Base-by-base conservation (phyloP, 805 yeast species). In the Osmozyma mogii region DNA sequence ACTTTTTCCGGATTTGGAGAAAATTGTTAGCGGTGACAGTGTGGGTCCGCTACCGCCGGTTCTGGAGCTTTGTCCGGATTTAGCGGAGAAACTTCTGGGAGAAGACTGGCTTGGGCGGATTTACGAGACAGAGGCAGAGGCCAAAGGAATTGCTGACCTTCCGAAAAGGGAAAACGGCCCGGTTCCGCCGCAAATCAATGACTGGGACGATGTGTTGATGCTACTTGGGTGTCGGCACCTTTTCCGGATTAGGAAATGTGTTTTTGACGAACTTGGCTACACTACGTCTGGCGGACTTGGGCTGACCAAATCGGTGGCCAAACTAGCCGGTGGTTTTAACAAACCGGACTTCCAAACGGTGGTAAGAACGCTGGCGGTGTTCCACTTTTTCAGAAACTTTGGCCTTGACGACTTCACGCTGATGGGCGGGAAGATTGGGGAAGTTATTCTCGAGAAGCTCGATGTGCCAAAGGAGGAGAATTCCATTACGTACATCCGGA, bases 271-370 rank as follows among this genome's bases (percentile, higher is more conserved):
- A 15, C 56, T 89, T 24, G 80, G 82, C 3, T 92, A 84, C 48
- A 84, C 89, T 0, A 85, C 96, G 0, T 87, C 96, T 0, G 88
- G 94, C 13, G 98, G 98, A 0, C 54, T 92, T 1, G 81, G 83
- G 0, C 61, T 79, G 10, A 82, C 76, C 25, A 85, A 85, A 50
- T 73, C 78, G 2, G 52, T 88, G 9, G 87, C 96, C 1, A 92
- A 92, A 49, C 55, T 92, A 9, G 96, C 94, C 1, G 84, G 94
- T 11, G 94, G 87, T 6, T 78, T 65, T 45, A 68, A 70, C 28
- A 92, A 92, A 45, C 98, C 98, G 0, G 75, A 84, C 49, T 74
- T 77, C 24, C 97, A 92, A 50, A 84, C 96, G 0, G 65, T 84
- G 3, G 65, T 92, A 0, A 52, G 78, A 17, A 70, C 70, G 24